These are phyloP conservation scores for Paramecium bursaria DNA, from an alignment of 73 alveolate species.

Conservation along the genomic window DNA sequence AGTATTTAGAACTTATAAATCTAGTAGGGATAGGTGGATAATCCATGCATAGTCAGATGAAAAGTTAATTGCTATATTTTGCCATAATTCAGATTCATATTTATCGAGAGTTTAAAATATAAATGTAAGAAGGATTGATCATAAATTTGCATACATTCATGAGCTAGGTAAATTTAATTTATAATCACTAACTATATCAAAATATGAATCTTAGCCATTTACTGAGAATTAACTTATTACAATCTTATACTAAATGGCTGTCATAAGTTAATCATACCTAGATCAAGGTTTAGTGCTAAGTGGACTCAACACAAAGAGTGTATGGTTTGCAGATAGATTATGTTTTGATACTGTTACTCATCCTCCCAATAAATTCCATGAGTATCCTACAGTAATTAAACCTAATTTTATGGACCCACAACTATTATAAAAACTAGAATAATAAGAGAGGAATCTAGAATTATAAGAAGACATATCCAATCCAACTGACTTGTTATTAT, in stretches of 20 bases:
- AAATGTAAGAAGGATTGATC: background rate
- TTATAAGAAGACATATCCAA: background rate
- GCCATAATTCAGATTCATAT: background rate
- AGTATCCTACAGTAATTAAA: slow-evolving; percentile 24
- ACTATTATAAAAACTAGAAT: background rate
- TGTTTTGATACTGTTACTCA: slow-evolving; percentile 38
- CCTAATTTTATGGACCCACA: slow-evolving; percentile 53
- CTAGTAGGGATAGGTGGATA: background rate
- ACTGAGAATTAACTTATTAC: background rate
- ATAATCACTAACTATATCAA: background rate
- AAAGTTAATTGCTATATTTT: background rate
- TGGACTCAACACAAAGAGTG: slow-evolving; percentile 4
- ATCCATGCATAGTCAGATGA: background rate
- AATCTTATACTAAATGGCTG: slow-evolving; percentile 34
- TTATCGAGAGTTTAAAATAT: background rate
- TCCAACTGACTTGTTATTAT: slow-evolving; percentile 20
- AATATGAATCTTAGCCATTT: slow-evolving; percentile 19
- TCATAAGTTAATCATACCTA: background rate
- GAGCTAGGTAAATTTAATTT: slow-evolving; percentile 37
- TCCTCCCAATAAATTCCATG: background rate
- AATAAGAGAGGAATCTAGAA: slow-evolving; percentile 20
- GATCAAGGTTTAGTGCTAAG: background rate
- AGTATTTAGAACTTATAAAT: background rate
- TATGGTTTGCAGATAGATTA: slow-evolving; percentile 27
- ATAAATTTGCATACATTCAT: background rate